Evolutionary conservation across 2,329 filamentous ascomycete genomes (phyloP).

Genomic region (Cercospora sp.): DNA sequence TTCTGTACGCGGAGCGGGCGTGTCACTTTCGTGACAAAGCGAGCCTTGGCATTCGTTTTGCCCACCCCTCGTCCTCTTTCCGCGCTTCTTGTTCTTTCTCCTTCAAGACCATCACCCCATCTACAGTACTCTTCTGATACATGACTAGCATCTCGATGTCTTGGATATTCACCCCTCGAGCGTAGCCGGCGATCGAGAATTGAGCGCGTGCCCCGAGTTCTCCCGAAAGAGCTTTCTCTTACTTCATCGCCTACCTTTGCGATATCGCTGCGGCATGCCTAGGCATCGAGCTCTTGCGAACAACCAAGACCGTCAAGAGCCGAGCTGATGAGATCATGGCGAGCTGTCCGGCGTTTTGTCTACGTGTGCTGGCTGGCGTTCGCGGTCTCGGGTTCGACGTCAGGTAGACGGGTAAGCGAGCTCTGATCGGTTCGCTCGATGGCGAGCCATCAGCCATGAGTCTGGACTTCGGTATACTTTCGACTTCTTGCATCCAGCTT

Average conservation of each 20-base stretch:
- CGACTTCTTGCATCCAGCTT: too few relatives aligned
- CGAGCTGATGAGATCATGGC: not conserved
- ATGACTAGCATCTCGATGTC: not conserved
- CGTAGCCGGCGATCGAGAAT: not conserved
- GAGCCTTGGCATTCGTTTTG: not conserved
- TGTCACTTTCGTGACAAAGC: not conserved
- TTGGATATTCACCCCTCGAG: not conserved
- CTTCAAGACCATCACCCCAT: not conserved
- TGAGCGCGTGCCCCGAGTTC: not conserved
- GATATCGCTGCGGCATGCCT: not conserved
- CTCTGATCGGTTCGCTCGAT: not conserved
- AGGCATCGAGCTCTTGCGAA: not conserved
- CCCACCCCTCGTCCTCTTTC: not conserved
- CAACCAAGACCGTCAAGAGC: not conserved
- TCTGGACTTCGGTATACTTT: too few relatives aligned
- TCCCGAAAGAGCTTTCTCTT: slow-evolving; percentile 2
- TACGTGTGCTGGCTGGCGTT: not conserved
- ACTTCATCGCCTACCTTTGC: not conserved
- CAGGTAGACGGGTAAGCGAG: not conserved
- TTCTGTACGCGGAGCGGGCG: not conserved
- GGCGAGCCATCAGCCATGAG: too few relatives aligned
- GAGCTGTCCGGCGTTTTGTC: not conserved
- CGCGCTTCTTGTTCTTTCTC: not conserved
- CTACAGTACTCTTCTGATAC: not conserved
- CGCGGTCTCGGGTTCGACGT: not conserved